phyloP scores from a whole-genome alignment of 1,284 basidiomycete genomes.

The Ceratorhiza oryzae-sativae region DNA sequence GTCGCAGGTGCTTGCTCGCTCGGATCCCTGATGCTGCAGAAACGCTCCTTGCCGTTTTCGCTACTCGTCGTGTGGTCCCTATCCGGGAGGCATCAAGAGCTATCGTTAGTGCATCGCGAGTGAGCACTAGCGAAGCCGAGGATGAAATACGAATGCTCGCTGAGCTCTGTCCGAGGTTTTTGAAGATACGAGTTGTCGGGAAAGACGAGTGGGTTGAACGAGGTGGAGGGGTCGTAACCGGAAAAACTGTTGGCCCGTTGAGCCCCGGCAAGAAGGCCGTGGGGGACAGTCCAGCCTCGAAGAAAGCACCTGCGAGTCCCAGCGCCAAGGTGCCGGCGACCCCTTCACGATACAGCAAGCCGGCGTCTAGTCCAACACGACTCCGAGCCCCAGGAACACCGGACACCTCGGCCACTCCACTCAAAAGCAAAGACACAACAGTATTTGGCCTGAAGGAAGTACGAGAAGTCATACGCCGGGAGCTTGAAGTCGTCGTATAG shows the following conservation, averaged over 20 bases:
- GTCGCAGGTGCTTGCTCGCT: constrained; percentile 73
- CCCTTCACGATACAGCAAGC: constrained; percentile 45
- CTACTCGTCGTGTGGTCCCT: constrained; percentile 67
- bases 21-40: constrained; percentile 80
- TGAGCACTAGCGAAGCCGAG: constrained; percentile 63
- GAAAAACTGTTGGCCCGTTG: constrained; percentile 64
- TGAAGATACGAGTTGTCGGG: constrained; percentile 65
- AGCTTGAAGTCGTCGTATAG: constrained; percentile 60
- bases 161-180: constrained; percentile 77
- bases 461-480: constrained; percentile 75
- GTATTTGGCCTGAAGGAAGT: constrained; percentile 75
- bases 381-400: background rate
- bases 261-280: constrained; percentile 21
- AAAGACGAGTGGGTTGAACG: constrained; percentile 77
- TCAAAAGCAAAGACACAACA: constrained; percentile 66
- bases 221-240: background rate
- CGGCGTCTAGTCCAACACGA: constrained; percentile 9
- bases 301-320: background rate
- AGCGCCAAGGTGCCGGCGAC: background rate
- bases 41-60: constrained; percentile 63
- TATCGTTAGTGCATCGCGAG: constrained; percentile 56
- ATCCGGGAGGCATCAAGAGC: constrained; percentile 67
- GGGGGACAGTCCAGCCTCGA: background rate
- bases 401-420: constrained; percentile 43
- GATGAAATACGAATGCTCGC: constrained; percentile 72